phyloP scores from a whole-genome alignment of 371 early-diverging fungal genomes.

The Lichtheimia hyalospora region DNA sequence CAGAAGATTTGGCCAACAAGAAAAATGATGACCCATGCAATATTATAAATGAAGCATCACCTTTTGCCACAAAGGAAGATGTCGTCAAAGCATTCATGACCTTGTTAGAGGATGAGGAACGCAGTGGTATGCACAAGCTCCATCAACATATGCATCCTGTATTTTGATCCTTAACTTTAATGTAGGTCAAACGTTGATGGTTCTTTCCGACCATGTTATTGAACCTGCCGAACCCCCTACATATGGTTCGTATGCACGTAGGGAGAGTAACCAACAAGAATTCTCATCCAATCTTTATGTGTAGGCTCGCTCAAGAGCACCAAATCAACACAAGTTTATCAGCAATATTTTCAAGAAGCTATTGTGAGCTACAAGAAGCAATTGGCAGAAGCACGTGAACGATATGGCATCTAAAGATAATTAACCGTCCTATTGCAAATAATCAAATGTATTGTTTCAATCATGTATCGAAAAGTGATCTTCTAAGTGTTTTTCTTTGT shows the following conservation, averaged over 20 bases:
- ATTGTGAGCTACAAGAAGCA: slow-evolving; percentile 9
- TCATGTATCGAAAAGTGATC: too few relatives aligned
- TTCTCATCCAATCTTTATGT: neutral
- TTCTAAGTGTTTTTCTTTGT: neutral
- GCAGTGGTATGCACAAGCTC: too few relatives aligned
- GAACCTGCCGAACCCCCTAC: neutral
- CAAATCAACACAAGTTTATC: too few relatives aligned
- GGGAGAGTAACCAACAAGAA: neutral
- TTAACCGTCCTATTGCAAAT: too few relatives aligned
- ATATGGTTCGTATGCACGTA: neutral
- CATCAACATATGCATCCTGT: too few relatives aligned
- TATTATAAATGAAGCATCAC: neutral
- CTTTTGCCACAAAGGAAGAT: slow-evolving; percentile 30
- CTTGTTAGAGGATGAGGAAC: slow-evolving; percentile 40
- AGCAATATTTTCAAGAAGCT: neutral
- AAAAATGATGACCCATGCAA: neutral
- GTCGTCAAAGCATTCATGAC: slow-evolving; percentile 53
- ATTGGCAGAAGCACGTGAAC: slow-evolving; percentile 11
- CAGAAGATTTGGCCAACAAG: neutral
- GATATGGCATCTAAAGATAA: slow-evolving; percentile 5
- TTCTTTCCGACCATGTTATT: slow-evolving; percentile 15
- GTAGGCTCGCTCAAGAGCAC: too few relatives aligned
- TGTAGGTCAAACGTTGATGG: slow-evolving; percentile 25
- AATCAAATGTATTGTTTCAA: too few relatives aligned
- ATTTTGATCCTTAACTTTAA: too few relatives aligned